Conservation (phyloP, 805 yeast genomes). For the Cyberlindnera veronae region DNA sequence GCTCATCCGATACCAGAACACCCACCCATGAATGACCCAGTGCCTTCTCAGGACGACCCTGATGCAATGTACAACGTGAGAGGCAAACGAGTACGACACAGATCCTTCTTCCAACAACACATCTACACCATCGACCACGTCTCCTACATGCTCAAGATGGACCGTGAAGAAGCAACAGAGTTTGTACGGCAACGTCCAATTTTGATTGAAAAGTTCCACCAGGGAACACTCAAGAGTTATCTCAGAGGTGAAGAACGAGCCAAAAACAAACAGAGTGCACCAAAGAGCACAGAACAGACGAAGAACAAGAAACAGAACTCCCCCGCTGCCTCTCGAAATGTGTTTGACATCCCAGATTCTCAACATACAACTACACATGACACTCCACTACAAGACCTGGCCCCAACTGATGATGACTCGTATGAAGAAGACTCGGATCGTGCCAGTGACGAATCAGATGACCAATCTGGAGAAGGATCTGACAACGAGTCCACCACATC, state of each 20-base stretch:
- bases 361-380: neutral
- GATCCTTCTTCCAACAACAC: slow-evolving; percentile 25
- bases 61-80: slow-evolving; percentile 7
- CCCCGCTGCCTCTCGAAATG: neutral
- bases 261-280: slow-evolving; percentile 13
- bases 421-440: slow-evolving; percentile 16
- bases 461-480: slow-evolving; percentile 13
- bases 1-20: too few relatives aligned
- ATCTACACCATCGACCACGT: slow-evolving; percentile 27
- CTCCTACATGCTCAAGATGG: slow-evolving; percentile 17
- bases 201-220: slow-evolving; percentile 29
- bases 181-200: slow-evolving; percentile 22
- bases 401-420: slow-evolving; percentile 13
- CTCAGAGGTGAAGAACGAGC: neutral
- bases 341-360: neutral
- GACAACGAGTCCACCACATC: slow-evolving; percentile 4
- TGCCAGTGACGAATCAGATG: slow-evolving; percentile 13
- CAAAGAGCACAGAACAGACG: slow-evolving; percentile 2
- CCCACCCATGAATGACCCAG: too few relatives aligned
- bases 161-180: slow-evolving; percentile 20
- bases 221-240: slow-evolving; percentile 19
- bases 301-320: neutral
- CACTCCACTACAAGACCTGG: neutral
- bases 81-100: slow-evolving; percentile 17
- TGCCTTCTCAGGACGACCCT: neutral